Percentiles rank a stretch among this genome's conserved stretches.
Evolutionary conservation across 306 rosid genomes (phyloP).

Genomic region (Prunus salicina): DNA sequence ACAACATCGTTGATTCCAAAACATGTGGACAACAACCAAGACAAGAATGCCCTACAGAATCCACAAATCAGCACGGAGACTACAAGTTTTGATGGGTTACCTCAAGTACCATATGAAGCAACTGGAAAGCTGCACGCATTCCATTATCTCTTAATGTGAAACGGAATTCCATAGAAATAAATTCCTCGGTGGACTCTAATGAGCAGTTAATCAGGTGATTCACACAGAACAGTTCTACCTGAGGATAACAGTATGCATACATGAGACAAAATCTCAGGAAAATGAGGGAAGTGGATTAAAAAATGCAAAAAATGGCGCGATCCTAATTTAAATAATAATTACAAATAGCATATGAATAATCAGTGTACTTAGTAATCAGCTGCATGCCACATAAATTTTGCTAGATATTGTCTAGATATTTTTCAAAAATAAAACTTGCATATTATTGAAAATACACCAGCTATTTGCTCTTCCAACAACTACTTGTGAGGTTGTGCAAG

Average conservation of each 20-base stretch:
- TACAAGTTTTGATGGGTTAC: constrained; percentile 28
- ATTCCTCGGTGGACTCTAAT: constrained; percentile 96
- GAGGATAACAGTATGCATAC: constrained; percentile 15
- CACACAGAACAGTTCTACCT: constrained; percentile 99
- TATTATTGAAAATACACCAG: not conserved
- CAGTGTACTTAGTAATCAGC: not conserved
- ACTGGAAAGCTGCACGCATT: constrained; percentile 98
- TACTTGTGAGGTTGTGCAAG: not conserved
- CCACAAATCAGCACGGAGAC: not conserved
- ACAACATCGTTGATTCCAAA: not conserved
- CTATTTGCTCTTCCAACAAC: not conserved
- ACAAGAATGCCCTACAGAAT: not conserved
- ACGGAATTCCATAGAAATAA: constrained; percentile 97
- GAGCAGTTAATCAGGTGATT: constrained; percentile 96
- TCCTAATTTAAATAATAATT: not conserved
- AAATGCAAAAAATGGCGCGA: not conserved
- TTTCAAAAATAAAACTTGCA: not conserved
- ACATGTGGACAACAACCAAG: not conserved
- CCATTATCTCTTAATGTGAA: constrained; percentile 93
- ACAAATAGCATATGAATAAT: not conserved
- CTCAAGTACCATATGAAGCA: constrained; percentile 99
- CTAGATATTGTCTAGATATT: not conserved
- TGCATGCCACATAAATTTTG: not conserved
- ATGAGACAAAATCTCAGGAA: constrained; percentile 14
- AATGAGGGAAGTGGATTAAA: not conserved